Base-by-base conservation (phyloP, 139 green algal species). In the Haematococcus sp. region DNA sequence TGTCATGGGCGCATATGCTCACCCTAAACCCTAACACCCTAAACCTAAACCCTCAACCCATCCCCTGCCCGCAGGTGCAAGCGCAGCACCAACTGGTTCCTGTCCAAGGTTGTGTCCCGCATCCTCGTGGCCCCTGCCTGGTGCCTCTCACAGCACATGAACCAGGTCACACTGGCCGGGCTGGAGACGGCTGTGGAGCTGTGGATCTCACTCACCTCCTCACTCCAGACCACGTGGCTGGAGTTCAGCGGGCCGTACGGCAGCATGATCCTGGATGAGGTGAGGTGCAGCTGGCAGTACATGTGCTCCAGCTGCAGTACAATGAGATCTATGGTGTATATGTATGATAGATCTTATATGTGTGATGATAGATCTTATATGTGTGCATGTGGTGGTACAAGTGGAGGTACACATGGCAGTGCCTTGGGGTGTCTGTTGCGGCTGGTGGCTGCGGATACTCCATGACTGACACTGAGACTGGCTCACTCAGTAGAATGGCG, bases 111-210 rank as follows among this genome's bases (percentile, higher is more conserved):
- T n/a, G 4, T 65, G 58, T 2, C 34, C 17, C 32, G 31, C 17
- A 2, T 70, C 3, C 59, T 76, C 7, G 40, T n/a, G 3, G 23
- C 3, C 27, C 59, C 58, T 28, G 19, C 54, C 22, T 63, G 59
- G 59, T 25, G 69, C 23, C 59, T 76, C 32, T 68, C 51, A 15
- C 19, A 31, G 59, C 71, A 76, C 44, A 35, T 76, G 22, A 72
- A 70, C 63, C 33, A 68, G 16, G 51, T 73, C 4, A 65, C 44
- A 2, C 70, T 81, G 55, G 51, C 71, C 17, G 76, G 75, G 15
- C 87, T 91, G 54, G 90, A 96, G 84, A 87, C 94, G 32, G 89
- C 86, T 2, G 80, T 93, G 33, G 91, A 96, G 83, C 90, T 94
- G 75, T 92, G 91, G 85, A 82, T 94, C 4, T 71, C 69, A 0